These are phyloP conservation scores for Baudoinia panamericana DNA, from an alignment of 495 filamentous ascomycete species.

Conservation along the genomic window DNA sequence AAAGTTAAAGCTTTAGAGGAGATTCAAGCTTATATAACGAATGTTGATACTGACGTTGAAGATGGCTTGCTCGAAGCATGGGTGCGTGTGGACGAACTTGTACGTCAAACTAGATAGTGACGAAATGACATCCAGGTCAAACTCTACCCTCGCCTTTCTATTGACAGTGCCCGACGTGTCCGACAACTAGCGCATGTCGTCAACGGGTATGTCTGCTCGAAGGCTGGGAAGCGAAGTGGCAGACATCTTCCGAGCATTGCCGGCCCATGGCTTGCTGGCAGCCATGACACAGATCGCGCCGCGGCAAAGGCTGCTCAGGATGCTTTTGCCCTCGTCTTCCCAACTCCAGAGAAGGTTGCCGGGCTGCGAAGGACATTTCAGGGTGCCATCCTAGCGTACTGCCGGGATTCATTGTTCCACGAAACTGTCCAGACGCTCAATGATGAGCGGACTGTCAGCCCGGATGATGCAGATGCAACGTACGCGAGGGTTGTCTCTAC, in stretches of 20 bases:
- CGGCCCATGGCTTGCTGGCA: constrained; percentile 76
- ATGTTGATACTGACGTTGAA: constrained; percentile 46
- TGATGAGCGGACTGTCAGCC: constrained; percentile 68
- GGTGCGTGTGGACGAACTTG: constrained; percentile 52
- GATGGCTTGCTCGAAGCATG: constrained; percentile 72
- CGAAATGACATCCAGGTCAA: constrained; percentile 46
- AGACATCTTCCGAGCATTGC: constrained; percentile 62
- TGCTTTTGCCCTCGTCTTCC: constrained; percentile 58
- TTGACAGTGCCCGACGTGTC: constrained; percentile 76
- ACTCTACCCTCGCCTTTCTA: constrained; percentile 74
- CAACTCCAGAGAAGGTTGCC: constrained; percentile 60
- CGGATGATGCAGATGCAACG: constrained; percentile 74
- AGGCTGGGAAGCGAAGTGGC: constrained; percentile 66
- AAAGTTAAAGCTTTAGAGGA: constrained; percentile 90
- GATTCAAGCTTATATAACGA: constrained; percentile 49
- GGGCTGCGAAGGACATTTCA: constrained; percentile 69
- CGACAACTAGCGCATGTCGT: constrained; percentile 68
- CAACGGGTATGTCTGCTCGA: constrained; percentile 57
- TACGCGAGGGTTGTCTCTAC: constrained; percentile 67
- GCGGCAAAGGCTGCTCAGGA: constrained; percentile 62
- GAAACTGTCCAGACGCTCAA: constrained; percentile 73
- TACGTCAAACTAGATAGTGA: constrained; percentile 22
- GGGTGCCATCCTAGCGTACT: constrained; percentile 62
- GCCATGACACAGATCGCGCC: constrained; percentile 68
- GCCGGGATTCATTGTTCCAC: constrained; percentile 55